Conservation (phyloP, 2,329 filamentous ascomycete genomes). For the Mycosphaerella sp. region DNA sequence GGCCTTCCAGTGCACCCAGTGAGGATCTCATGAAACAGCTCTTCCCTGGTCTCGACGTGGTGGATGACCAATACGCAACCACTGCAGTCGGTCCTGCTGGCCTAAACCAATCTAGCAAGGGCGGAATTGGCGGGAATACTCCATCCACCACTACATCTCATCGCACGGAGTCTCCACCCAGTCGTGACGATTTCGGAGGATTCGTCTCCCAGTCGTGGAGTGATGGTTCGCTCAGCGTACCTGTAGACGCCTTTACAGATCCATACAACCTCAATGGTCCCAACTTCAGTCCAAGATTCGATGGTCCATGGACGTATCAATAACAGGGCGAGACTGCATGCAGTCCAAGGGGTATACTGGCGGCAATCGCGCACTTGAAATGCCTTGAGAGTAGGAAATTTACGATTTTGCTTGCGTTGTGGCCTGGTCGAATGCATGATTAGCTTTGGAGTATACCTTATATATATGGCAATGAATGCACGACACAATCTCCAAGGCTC, state of each 20-base stretch:
- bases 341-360: conserved; percentile 3
- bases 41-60: conserved; percentile 31
- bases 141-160: neutral
- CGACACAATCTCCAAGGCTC: neutral
- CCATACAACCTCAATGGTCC: conserved; percentile 26
- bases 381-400: neutral
- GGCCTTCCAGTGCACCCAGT: conserved; percentile 25
- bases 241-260: conserved; percentile 27
- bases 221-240: conserved; percentile 30
- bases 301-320: conserved; percentile 25
- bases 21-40: conserved; percentile 30
- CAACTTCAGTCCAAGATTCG: conserved; percentile 27
- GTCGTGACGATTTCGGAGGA: conserved; percentile 3
- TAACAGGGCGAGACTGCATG: conserved; percentile 22
- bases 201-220: conserved; percentile 31
- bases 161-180: neutral
- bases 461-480: conserved; percentile 3
- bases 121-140: conserved; percentile 1
- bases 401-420: neutral
- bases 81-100: conserved; percentile 10
- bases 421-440: conserved; percentile 5
- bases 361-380: neutral
- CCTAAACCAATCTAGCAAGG: conserved; percentile 6
- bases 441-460: neutral
- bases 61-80: conserved; percentile 14